Percentiles rank a stretch among this genome's conserved stretches.
phyloP scores from a whole-genome alignment of 2,329 filamentous ascomycete genomes.

The Neofusicoccum sp. region DNA sequence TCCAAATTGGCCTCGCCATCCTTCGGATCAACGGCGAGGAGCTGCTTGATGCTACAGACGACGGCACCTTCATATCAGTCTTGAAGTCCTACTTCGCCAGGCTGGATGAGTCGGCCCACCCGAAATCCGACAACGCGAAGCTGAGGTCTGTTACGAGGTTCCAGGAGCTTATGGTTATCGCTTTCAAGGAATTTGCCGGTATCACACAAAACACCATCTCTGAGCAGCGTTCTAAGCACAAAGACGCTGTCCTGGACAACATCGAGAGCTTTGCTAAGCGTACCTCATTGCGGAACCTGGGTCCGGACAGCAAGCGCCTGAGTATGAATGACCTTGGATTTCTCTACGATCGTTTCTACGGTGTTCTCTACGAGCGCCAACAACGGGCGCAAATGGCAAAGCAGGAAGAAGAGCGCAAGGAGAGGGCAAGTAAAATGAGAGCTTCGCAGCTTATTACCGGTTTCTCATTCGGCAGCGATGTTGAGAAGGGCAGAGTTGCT shows the following conservation, averaged over 20 bases:
- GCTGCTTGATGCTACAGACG: slow-evolving; percentile 86
- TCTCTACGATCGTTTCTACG: slow-evolving; percentile 93
- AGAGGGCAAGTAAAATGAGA: slow-evolving; percentile 63
- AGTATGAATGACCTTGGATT: slow-evolving; percentile 83
- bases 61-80: slow-evolving; percentile 95
- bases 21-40: slow-evolving; percentile 96
- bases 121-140: slow-evolving; percentile 93
- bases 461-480: slow-evolving; percentile 50
- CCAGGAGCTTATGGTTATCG: slow-evolving; percentile 98
- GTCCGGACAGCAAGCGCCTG: slow-evolving; percentile 91
- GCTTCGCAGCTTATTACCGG: slow-evolving; percentile 54
- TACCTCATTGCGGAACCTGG: slow-evolving; percentile 92
- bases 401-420: slow-evolving; percentile 65
- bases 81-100: slow-evolving; percentile 93
- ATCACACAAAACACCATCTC: slow-evolving; percentile 93
- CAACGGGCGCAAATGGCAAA: slow-evolving; percentile 77
- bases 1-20: slow-evolving; percentile 96
- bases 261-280: slow-evolving; percentile 98
- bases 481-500: slow-evolving; percentile 84
- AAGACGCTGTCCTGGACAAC: slow-evolving; percentile 89
- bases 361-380: slow-evolving; percentile 86
- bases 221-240: slow-evolving; percentile 88
- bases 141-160: slow-evolving; percentile 91
- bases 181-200: slow-evolving; percentile 95
- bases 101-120: slow-evolving; percentile 93